These are phyloP conservation scores for Claviceps maximensis DNA, from an alignment of 2,329 filamentous ascomycete species.

Conservation along the genomic window DNA sequence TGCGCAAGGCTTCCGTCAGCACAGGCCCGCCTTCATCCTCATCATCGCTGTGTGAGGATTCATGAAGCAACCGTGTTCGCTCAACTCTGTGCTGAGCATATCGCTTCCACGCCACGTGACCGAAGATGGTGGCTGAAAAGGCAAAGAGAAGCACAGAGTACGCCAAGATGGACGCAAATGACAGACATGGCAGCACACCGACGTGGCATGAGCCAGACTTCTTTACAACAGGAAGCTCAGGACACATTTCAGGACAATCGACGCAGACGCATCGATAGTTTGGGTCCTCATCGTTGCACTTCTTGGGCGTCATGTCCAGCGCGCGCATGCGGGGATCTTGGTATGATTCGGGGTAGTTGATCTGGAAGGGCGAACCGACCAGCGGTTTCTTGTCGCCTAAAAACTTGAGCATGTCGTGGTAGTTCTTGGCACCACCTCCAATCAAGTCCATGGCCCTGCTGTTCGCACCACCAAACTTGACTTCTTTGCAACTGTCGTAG, in stretches of 20 bases:
- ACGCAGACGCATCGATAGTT: constrained; percentile 84
- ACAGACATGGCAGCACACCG: constrained; percentile 79
- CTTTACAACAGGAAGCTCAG: constrained; percentile 64
- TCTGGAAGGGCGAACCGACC: constrained; percentile 91
- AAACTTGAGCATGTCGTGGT: constrained; percentile 76
- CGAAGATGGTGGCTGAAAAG: constrained; percentile 52
- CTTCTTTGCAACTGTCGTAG: constrained; percentile 96
- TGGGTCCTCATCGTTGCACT: constrained; percentile 81
- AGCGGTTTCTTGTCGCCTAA: constrained; percentile 75
- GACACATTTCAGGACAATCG: constrained; percentile 79
- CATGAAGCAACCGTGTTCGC: constrained; percentile 74
- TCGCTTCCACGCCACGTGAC: constrained; percentile 62
- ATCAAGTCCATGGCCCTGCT: constrained; percentile 92
- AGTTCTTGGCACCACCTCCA: constrained; percentile 86
- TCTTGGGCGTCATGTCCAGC: constrained; percentile 59
- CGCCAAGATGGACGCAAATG: constrained; percentile 78
- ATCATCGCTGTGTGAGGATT: constrained; percentile 72
- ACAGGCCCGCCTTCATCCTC: constrained; percentile 80
- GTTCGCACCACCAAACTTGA: constrained; percentile 93
- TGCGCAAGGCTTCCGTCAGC: constrained; percentile 61
- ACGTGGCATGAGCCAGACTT: constrained; percentile 63
- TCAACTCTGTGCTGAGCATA: constrained; percentile 66
- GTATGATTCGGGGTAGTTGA: constrained; percentile 67
- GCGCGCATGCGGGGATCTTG: constrained; percentile 58
- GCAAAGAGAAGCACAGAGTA: constrained; percentile 65